These are phyloP conservation scores for Macadamia integrifolia DNA, from an alignment of 164 flowering plant genomes.

Conservation along the genomic window DNA sequence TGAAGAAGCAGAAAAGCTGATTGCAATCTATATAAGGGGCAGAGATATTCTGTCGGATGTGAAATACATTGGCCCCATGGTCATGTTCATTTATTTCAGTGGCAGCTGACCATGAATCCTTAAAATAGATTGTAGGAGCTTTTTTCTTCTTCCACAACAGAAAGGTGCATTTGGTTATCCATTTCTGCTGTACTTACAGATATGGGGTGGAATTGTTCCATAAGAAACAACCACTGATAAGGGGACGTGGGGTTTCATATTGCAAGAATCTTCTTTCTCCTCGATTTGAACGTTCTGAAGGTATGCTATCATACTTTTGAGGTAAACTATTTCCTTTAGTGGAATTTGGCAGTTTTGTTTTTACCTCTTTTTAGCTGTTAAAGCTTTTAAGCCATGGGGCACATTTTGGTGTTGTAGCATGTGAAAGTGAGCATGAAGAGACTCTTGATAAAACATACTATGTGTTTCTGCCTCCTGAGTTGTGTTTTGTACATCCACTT, in stretches of 20 bases:
- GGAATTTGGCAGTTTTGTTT: slow-evolving; percentile 4
- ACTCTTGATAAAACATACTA: slow-evolving; percentile 81
- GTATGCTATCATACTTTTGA: slow-evolving; percentile 24
- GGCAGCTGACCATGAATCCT: slow-evolving; percentile 28
- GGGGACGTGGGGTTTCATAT: slow-evolving; percentile 96
- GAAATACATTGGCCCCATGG: slow-evolving; percentile 2
- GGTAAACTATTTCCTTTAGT: background rate
- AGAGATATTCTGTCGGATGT: slow-evolving; percentile 23
- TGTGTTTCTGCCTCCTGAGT: slow-evolving; percentile 94
- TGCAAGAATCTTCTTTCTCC: slow-evolving; percentile 98
- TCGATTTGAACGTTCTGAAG: slow-evolving; percentile 89
- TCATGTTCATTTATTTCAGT: slow-evolving; percentile 6
- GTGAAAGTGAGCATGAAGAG: slow-evolving; percentile 72
- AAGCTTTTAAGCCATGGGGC: too few relatives aligned
- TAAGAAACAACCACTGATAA: slow-evolving; percentile 79
- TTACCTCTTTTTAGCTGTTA: background rate
- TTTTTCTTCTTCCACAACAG: slow-evolving; percentile 42
- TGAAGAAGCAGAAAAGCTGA: slow-evolving; percentile 29
- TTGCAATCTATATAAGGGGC: slow-evolving; percentile 24
- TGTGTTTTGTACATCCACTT: slow-evolving; percentile 93
- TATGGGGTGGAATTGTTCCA: slow-evolving; percentile 82
- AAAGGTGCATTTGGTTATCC: slow-evolving; percentile 47
- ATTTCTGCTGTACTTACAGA: slow-evolving; percentile 38
- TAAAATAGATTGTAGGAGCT: slow-evolving; percentile 30
- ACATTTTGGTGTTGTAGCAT: slow-evolving; percentile 27